Conservation (phyloP, 345 rosid genomes). For the Gynandropsis gynandra region DNA sequence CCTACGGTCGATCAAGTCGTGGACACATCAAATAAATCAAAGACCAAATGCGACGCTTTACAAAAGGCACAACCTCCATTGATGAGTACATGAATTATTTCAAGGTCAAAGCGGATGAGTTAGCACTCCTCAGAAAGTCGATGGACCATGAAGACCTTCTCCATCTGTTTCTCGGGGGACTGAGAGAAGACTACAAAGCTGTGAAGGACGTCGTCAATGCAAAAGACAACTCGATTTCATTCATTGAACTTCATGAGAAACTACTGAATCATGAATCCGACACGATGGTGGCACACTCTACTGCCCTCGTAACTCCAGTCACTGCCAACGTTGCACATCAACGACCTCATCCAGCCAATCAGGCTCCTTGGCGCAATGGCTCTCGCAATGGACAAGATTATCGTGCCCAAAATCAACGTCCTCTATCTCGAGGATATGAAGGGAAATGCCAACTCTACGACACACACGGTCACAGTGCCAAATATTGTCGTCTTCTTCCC, state of each 20-base stretch:
- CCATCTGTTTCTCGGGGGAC: neutral
- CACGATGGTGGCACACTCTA: neutral
- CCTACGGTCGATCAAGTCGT: neutral
- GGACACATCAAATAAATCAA: conserved; percentile 7
- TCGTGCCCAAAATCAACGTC: too few species aligned
- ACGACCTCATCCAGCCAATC: too few species aligned
- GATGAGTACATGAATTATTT: neutral
- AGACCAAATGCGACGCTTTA: neutral
- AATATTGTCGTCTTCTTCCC: neutral
- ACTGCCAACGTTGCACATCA: neutral
- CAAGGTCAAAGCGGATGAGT: neutral
- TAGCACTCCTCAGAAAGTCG: conserved; percentile 4
- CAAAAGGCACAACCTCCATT: conserved; percentile 5
- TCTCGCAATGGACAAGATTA: too few species aligned
- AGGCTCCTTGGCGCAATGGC: too few species aligned
- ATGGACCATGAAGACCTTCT: conserved; percentile 2
- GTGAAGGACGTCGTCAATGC: neutral
- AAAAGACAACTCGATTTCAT: neutral
- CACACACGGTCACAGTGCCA: neutral
- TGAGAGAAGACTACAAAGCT: neutral
- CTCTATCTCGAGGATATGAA: neutral
- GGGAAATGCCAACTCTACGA: neutral
- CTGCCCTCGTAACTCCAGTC: neutral
- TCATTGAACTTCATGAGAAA: conserved; percentile 2
- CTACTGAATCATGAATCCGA: neutral